Evolutionary conservation across 2,329 filamentous ascomycete species (phyloP).

Genomic region (Venturiaceae sp.): DNA sequence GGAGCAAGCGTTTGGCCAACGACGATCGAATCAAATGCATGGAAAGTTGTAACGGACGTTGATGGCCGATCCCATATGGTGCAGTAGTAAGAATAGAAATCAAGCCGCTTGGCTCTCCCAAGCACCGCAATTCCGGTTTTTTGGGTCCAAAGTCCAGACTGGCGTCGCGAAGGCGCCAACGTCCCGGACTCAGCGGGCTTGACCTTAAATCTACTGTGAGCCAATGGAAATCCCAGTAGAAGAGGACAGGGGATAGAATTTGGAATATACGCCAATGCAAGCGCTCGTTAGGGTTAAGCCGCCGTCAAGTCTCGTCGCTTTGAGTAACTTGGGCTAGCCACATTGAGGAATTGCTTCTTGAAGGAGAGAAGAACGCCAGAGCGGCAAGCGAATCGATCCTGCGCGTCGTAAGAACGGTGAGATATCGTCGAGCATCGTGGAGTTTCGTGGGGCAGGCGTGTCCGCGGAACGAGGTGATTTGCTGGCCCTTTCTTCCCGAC

Average conservation of each 20-base stretch:
- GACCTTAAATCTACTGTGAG: background rate
- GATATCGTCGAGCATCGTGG: background rate
- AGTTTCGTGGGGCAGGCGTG: background rate
- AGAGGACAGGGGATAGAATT: background rate
- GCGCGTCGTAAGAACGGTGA: background rate
- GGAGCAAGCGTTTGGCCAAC: background rate
- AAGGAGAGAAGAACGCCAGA: background rate
- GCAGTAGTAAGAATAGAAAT: background rate
- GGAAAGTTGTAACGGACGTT: background rate
- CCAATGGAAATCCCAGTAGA: background rate
- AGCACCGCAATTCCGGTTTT: background rate
- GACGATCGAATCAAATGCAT: background rate
- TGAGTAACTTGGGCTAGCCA: background rate
- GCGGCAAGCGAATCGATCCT: background rate
- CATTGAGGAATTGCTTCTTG: background rate
- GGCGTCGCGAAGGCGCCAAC: background rate
- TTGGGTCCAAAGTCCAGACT: too few species aligned
- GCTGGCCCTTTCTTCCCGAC: background rate
- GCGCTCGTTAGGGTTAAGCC: background rate
- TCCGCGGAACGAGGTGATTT: background rate
- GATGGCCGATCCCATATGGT: background rate
- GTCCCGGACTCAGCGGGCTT: background rate
- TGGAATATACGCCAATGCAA: background rate
- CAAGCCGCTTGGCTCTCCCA: background rate
- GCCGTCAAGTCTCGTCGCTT: background rate